Conservation (phyloP, 148 eudicot species). For the Diospyros kaki region DNA sequence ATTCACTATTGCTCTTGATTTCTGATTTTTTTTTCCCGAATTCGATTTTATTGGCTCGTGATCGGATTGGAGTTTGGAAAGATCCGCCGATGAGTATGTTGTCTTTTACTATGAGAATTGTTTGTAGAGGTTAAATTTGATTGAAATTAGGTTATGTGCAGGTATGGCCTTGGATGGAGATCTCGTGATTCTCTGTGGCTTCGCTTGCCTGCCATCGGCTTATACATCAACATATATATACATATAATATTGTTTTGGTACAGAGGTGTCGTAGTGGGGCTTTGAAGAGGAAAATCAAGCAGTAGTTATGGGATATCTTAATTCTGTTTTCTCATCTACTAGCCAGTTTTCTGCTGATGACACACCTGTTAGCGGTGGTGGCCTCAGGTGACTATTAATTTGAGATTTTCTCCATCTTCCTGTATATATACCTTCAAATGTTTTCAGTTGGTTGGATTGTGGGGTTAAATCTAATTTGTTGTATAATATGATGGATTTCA, state of each 20-base stretch:
- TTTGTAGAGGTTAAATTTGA: slow-evolving; percentile 30
- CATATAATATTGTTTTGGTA: slow-evolving; percentile 15
- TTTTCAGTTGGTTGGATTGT: background rate
- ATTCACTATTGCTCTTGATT: too few species aligned
- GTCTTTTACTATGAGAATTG: background rate
- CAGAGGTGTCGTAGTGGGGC: slow-evolving; percentile 26
- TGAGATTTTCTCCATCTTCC: slow-evolving; percentile 3
- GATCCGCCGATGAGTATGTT: background rate
- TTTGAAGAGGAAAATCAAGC: slow-evolving; percentile 21
- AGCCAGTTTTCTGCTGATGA: slow-evolving; percentile 60
- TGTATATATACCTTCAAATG: background rate
- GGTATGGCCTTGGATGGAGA: background rate
- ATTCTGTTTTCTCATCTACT: slow-evolving; percentile 70
- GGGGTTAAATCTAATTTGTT: background rate
- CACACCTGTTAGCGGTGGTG: slow-evolving; percentile 80
- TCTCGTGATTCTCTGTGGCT: background rate
- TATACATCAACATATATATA: background rate
- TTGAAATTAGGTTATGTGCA: background rate
- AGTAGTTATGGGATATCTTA: slow-evolving; percentile 75
- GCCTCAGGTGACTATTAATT: slow-evolving; percentile 52
- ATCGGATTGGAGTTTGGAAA: background rate
- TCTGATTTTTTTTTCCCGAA: background rate
- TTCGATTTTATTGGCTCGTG: background rate
- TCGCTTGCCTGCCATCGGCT: background rate
- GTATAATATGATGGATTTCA: background rate